Base-by-base conservation (phyloP, 805 yeast species). In the Myxozyma vanderwaltii region DNA sequence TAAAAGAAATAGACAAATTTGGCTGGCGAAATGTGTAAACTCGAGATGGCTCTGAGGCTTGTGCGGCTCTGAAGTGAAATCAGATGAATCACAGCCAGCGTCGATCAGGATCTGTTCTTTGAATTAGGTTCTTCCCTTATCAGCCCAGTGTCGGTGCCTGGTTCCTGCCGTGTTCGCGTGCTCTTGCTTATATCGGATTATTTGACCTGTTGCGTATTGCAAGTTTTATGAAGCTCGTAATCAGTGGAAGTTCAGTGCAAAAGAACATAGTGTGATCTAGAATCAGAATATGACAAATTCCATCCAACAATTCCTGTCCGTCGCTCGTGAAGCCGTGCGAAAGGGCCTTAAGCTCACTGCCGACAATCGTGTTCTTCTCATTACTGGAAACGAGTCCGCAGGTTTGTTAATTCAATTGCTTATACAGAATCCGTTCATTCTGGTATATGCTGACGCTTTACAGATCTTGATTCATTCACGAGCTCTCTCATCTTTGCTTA, bases 301-400 rank as follows among this genome's bases (percentile, higher is more conserved):
- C 4, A 51, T 61, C 17, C 63, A 61, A 35, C 52, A 54, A 41
- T 61, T 61, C 35, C 46, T 61, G 24, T 26, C 58, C 6, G 17
- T 31, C 27, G 63, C 65, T 7, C 49, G 48, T 15, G 43, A 51
- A 48, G 31, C 54, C 7, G 65, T 61, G 27, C 51, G 54, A 19
- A 31, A 47, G 12, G 59, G 59, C 15, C 38, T 60, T 19, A 23
- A n/a, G n/a, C 23, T 46, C 12, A 27, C 54, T 4, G 45, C 39
- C 15, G 43, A 36, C 5, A 39, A 40, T 21, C 48, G 48, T 3
- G 24, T 61, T 6, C 56, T 67, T 3, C 56, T 86, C 23, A 91
- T 86, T 0, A 76, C 86, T 0, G 97, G 97, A 0, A 91, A 91
- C 69, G 94, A 90, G 68, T 82, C 94, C 3, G 91, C 94, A 0